Conservation (phyloP, 2,329 filamentous ascomycete genomes). For the Cadophora sp. region DNA sequence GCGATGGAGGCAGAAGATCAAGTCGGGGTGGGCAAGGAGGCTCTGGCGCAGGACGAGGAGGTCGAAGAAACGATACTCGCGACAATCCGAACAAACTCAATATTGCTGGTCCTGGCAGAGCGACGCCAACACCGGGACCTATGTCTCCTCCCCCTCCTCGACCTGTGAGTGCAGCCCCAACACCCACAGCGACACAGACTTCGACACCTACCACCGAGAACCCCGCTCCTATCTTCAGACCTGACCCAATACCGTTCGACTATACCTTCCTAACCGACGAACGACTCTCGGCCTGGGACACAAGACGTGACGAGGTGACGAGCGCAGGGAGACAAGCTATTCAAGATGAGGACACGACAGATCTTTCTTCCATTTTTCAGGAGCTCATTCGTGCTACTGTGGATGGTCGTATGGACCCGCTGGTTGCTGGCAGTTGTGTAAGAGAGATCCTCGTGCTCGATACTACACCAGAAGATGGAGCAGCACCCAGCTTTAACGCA, state of each 20-base stretch:
- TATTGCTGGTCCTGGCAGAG: conserved; percentile 34
- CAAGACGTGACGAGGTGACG: conserved; percentile 71
- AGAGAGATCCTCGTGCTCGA: conserved; percentile 74
- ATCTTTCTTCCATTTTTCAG: conserved; percentile 78
- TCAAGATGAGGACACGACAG: conserved; percentile 70
- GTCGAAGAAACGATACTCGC: conserved; percentile 41
- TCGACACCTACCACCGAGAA: conserved; percentile 37
- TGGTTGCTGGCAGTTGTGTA: conserved; percentile 74
- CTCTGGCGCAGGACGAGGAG: conserved; percentile 36
- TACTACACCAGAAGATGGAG: conserved; percentile 54
- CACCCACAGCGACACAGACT: conserved; percentile 38
- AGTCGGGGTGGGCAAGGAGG: conserved; percentile 53
- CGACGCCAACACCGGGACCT: conserved; percentile 44
- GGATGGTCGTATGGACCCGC: conserved; percentile 69
- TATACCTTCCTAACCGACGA: conserved; percentile 81
- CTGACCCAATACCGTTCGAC: conserved; percentile 56
- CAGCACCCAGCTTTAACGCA: conserved; percentile 63
- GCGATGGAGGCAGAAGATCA: conserved; percentile 54
- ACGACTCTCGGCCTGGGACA: conserved; percentile 70
- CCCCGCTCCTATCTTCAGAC: conserved; percentile 43
- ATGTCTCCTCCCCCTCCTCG: conserved; percentile 45
- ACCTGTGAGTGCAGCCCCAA: conserved; percentile 41
- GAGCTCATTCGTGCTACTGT: conserved; percentile 82
- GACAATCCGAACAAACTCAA: conserved; percentile 43
- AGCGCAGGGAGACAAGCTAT: conserved; percentile 69